Conservation (phyloP, 2,329 filamentous ascomycete species). For the Cryphonectria radicalis region DNA sequence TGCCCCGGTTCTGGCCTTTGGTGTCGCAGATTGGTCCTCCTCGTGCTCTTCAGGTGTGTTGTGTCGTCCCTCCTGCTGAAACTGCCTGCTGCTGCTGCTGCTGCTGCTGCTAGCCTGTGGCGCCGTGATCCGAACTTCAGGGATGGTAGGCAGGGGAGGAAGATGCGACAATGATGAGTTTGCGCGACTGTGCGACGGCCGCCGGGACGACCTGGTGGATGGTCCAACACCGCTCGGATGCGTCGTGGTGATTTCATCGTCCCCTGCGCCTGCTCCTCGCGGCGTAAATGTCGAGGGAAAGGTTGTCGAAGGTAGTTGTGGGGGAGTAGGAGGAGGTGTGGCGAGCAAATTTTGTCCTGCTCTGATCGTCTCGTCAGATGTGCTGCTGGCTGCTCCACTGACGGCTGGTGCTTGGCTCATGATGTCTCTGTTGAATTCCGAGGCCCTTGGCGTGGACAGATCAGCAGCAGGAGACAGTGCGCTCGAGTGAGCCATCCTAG, state of each 20-base stretch:
- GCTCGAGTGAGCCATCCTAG: slow-evolving; percentile 45
- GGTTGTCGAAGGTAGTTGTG: slow-evolving; percentile 14
- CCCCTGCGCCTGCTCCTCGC: slow-evolving; percentile 3
- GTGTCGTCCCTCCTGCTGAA: neutral
- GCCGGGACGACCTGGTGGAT: slow-evolving; percentile 1
- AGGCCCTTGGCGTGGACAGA: slow-evolving; percentile 34
- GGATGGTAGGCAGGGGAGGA: slow-evolving; percentile 46
- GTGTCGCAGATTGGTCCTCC: neutral
- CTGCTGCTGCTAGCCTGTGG: slow-evolving; percentile 29
- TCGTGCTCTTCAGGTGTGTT: neutral
- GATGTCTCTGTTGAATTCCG: slow-evolving; percentile 32
- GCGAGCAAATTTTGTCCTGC: slow-evolving; percentile 27
- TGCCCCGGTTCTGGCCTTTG: slow-evolving; percentile 26
- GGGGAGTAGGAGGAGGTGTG: slow-evolving; percentile 23
- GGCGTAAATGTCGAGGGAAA: neutral
- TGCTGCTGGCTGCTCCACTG: slow-evolving; percentile 14
- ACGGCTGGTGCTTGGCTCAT: slow-evolving; percentile 6
- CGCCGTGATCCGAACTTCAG: slow-evolving; percentile 42
- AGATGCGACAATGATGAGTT: slow-evolving; percentile 29
- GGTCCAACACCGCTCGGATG: slow-evolving; percentile 9
- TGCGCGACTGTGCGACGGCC: slow-evolving; percentile 30
- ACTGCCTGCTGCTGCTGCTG: slow-evolving; percentile 7
- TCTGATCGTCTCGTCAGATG: slow-evolving; percentile 21
- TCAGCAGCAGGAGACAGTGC: slow-evolving; percentile 37
- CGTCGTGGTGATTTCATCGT: slow-evolving; percentile 16